These are phyloP conservation scores for Blastobotrys illinoisensis DNA, from an alignment of 1,139 yeast species.

Conservation along the genomic window DNA sequence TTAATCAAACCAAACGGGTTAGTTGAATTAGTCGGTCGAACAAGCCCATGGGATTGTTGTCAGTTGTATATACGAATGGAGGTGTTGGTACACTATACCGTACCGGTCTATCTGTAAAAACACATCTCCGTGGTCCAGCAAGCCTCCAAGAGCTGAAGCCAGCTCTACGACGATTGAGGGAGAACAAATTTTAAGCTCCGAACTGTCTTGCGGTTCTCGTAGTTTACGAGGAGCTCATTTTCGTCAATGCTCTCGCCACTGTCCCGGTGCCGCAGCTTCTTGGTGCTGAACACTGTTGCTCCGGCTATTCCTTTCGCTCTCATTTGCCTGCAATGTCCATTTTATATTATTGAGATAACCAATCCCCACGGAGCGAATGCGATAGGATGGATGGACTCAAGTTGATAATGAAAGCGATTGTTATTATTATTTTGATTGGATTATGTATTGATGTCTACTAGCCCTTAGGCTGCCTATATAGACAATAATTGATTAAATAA, in stretches of 20 bases:
- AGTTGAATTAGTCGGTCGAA: too few relatives aligned
- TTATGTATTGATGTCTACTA: too few relatives aligned
- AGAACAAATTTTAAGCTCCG: slow-evolving; percentile 44
- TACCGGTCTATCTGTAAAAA: slow-evolving; percentile 54
- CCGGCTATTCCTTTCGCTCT: neutral
- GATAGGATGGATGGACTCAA: too few relatives aligned
- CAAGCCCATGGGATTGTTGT: too few relatives aligned
- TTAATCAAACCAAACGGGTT: too few relatives aligned
- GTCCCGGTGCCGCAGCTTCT: neutral
- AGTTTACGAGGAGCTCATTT: slow-evolving; percentile 7
- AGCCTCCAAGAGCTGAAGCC: slow-evolving; percentile 51
- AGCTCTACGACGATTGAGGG: slow-evolving; percentile 38
- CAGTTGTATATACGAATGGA: too few relatives aligned
- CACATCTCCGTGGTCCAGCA: slow-evolving; percentile 53
- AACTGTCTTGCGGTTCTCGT: slow-evolving; percentile 39
- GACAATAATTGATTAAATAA: too few relatives aligned
- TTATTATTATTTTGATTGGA: too few relatives aligned
- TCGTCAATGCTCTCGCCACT: slow-evolving; percentile 13
- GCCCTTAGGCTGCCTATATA: too few relatives aligned
- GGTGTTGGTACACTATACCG: too few relatives aligned
- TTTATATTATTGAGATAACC: neutral
- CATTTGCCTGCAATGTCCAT: neutral
- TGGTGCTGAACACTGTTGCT: neutral
- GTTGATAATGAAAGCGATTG: too few relatives aligned
- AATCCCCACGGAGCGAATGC: too few relatives aligned